Evolutionary conservation across 768 basidiomycete species (phyloP), one percentile per base, ranked within the genome.

Genomic region (Collybiopsis luxurians): DNA sequence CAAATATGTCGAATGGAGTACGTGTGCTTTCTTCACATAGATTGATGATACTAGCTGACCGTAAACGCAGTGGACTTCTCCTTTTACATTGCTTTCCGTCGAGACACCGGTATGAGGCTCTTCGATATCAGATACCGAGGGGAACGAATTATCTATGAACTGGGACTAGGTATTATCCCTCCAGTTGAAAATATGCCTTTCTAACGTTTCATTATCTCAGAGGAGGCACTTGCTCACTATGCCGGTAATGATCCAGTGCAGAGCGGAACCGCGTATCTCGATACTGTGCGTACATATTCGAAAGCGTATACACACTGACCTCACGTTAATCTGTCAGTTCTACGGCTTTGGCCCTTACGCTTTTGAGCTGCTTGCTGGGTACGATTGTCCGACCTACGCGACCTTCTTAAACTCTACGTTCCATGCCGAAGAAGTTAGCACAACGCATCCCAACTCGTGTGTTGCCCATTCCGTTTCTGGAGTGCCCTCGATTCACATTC

Each of bases 211-310:
- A 19, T 12, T 38, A 12, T 9, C 24, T 17, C 26, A 38, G 45
- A 45, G 3, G 54, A 55, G 45, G 11, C 57, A 24, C 28, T n/a
- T 52, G 24, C 40, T 12, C 36, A 19, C 36, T 63, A 62, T 72
- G 76, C 79, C 27, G 80, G 82, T 1, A 76, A 76, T 43, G 81
- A 83, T 56, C 82, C 82, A 9, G 73, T 75, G 56, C 82, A 83
- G 60, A 66, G 74, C n/a, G 73, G 75, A 0, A 78, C 81, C 4
- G 77, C 78, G 3, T 82, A 77, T 70, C 72, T 82, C 23, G 81
- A 82, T 56, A 69, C 53, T 17, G 53, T 54, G 30, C 26, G 23
- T 30, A n/a, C n/a, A n/a, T n/a, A n/a, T 44, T 44, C 6, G 24
- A 34, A n/a, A 26, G 3, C 24, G 24, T 21, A 12, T n/a, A 7